Conservation (phyloP, 495 filamentous ascomycete species). For the Penicillium robsamsonii region DNA sequence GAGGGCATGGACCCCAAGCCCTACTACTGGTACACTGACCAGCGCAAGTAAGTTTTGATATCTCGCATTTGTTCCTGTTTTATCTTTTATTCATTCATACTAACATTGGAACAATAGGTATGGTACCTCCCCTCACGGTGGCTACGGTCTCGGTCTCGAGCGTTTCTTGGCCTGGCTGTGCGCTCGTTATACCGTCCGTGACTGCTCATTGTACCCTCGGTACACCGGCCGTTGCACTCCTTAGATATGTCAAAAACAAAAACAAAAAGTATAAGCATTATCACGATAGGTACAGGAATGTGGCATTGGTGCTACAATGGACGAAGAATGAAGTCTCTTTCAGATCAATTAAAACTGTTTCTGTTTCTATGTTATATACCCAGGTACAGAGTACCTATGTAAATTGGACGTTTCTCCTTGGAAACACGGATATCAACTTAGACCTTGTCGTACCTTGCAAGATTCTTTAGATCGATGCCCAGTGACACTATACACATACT, state of each 20-base stretch:
- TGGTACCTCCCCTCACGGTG: conserved; percentile 89
- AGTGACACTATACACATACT: background rate
- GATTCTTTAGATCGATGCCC: background rate
- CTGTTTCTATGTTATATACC: background rate
- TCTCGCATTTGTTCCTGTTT: background rate
- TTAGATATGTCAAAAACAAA: conserved; percentile 36
- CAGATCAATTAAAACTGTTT: background rate
- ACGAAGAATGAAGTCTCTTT: background rate
- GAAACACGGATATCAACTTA: background rate
- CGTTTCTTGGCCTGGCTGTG: conserved; percentile 97
- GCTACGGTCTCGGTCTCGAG: conserved; percentile 93
- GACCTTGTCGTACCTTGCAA: background rate
- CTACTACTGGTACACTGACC: conserved; percentile 99
- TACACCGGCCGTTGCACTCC: conserved; percentile 95
- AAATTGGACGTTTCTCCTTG: background rate
- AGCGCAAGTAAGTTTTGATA: conserved; percentile 80
- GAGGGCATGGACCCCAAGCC: conserved; percentile 80
- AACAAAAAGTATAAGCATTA: conserved; percentile 10
- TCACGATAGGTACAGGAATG: conserved; percentile 7
- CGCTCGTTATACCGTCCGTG: conserved; percentile 85
- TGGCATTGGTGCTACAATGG: conserved; percentile 2
- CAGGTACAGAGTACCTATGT: background rate
- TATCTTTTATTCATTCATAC: background rate
- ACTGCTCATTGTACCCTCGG: conserved; percentile 86
- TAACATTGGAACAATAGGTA: conserved; percentile 56